phyloP scores from a whole-genome alignment of 1,284 basidiomycete species.

The Phellopilus nigrolimitatus region DNA sequence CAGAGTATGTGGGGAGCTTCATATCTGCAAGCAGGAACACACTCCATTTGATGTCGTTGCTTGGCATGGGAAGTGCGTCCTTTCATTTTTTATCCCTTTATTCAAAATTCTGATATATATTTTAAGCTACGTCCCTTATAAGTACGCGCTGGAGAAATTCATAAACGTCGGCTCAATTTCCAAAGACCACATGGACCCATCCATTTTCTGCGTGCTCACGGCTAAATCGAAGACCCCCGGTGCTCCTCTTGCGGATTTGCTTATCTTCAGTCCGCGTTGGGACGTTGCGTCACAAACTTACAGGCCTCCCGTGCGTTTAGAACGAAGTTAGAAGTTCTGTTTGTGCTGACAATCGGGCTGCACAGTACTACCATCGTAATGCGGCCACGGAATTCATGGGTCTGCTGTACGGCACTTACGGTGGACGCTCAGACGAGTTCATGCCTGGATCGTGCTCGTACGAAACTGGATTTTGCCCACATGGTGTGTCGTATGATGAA shows the following conservation, averaged over 20 bases:
- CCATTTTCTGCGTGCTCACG: slow-evolving; percentile 61
- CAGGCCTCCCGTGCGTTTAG: slow-evolving; percentile 35
- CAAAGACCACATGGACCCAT: slow-evolving; percentile 62
- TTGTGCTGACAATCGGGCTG: too few relatives aligned
- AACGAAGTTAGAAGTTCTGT: too few relatives aligned
- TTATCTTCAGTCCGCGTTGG: slow-evolving; percentile 61
- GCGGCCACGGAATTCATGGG: slow-evolving; percentile 59
- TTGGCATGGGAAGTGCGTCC: slow-evolving; percentile 37
- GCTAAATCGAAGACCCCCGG: slow-evolving; percentile 55
- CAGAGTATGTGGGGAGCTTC: slow-evolving; percentile 49
- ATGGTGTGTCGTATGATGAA: slow-evolving; percentile 55
- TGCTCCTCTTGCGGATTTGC: slow-evolving; percentile 55
- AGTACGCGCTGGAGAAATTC: slow-evolving; percentile 66
- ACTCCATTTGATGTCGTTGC: slow-evolving; percentile 74
- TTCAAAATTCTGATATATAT: not conserved
- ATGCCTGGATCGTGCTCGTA: slow-evolving; percentile 54
- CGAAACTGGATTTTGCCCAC: slow-evolving; percentile 58
- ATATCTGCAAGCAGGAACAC: slow-evolving; percentile 54
- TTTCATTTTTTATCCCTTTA: not conserved
- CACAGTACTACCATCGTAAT: slow-evolving; percentile 62
- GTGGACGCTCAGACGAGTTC: slow-evolving; percentile 57
- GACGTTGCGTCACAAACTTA: slow-evolving; percentile 50
- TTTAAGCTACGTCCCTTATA: slow-evolving; percentile 64
- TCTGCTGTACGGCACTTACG: slow-evolving; percentile 53
- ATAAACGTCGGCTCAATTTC: slow-evolving; percentile 61